A percentile compares a stretch with the other conserved stretches of the same genome.
These are phyloP conservation scores for Lactifluus echinatus DNA, from an alignment of 768 basidiomycete genomes.

Conservation along the genomic window DNA sequence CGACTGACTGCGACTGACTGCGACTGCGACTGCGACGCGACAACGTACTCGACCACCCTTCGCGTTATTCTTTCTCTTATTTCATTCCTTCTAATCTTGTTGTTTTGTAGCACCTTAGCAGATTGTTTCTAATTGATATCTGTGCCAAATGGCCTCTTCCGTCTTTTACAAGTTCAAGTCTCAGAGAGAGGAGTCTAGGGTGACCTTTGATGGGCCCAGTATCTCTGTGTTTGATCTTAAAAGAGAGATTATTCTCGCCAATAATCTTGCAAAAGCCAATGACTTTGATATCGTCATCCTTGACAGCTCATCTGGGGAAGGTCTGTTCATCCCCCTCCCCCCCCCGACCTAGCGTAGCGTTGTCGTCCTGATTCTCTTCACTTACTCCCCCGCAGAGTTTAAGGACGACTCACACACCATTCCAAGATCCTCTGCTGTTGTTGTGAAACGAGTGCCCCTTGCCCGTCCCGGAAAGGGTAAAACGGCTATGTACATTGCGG, in stretches of 20 bases:
- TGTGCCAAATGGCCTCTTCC: constrained; percentile 66
- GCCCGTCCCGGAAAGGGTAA: constrained; percentile 75
- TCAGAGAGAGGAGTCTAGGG: constrained; percentile 86
- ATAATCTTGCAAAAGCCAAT: constrained; percentile 91
- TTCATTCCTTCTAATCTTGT: constrained; percentile 4
- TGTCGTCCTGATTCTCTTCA: not conserved
- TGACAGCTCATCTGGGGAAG: constrained; percentile 83
- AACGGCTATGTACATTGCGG: constrained; percentile 62
- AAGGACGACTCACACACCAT: constrained; percentile 88
- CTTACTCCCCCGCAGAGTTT: constrained; percentile 59
- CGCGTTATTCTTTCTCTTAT: not conserved
- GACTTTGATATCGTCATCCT: constrained; percentile 92
- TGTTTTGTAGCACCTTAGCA: constrained; percentile 9
- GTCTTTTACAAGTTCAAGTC: constrained; percentile 98
- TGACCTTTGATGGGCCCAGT: constrained; percentile 97
- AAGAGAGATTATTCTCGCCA: constrained; percentile 94
- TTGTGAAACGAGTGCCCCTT: constrained; percentile 86
- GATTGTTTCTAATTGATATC: constrained; percentile 21
- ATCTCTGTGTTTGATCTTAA: constrained; percentile 99
- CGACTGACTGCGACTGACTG: not conserved
- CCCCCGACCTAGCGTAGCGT: not conserved
- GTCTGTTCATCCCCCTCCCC: constrained; percentile 32
- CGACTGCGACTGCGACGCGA: not conserved
- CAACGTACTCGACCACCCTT: not conserved
- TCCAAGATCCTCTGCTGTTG: constrained; percentile 88